phyloP scores from a whole-genome alignment of 139 green algal species.

The Klebsormidium nitens region DNA sequence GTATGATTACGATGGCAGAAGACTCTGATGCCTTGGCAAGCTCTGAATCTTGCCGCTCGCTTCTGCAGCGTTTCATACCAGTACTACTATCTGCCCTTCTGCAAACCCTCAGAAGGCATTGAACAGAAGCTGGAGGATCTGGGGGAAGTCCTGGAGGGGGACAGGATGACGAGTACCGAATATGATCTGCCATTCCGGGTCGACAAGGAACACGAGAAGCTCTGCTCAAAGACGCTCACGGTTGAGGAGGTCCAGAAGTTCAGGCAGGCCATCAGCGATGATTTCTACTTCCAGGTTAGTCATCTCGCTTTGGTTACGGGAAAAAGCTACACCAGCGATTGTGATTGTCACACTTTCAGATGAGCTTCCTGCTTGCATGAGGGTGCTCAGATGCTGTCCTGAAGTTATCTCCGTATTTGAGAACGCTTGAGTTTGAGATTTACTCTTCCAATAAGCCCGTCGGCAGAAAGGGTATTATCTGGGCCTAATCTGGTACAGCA shows the following conservation, averaged over 20 bases:
- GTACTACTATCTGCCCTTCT: slow-evolving; percentile 95
- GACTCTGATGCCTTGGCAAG: too few species aligned
- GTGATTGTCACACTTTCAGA: too few species aligned
- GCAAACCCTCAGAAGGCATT: slow-evolving; percentile 49
- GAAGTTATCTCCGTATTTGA: too few species aligned
- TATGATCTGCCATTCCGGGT: slow-evolving; percentile 82
- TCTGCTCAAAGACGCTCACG: slow-evolving; percentile 76
- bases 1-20: too few species aligned
- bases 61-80: slow-evolving; percentile 79
- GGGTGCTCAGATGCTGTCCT: too few species aligned
- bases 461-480: too few species aligned
- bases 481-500: too few species aligned
- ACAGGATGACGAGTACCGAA: slow-evolving; percentile 74
- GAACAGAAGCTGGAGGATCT: slow-evolving; percentile 66
- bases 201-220: slow-evolving; percentile 68
- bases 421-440: too few species aligned
- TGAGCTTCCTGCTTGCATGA: too few species aligned
- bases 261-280: slow-evolving; percentile 62
- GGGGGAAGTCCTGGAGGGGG: slow-evolving; percentile 62
- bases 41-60: background rate
- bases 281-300: slow-evolving; percentile 93
- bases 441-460: too few species aligned
- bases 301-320: too few species aligned
- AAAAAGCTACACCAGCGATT: too few species aligned
- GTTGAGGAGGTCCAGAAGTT: slow-evolving; percentile 73